phyloP scores from a whole-genome alignment of 371 early-diverging fungal genomes.

The Rhizopus sp. region DNA sequence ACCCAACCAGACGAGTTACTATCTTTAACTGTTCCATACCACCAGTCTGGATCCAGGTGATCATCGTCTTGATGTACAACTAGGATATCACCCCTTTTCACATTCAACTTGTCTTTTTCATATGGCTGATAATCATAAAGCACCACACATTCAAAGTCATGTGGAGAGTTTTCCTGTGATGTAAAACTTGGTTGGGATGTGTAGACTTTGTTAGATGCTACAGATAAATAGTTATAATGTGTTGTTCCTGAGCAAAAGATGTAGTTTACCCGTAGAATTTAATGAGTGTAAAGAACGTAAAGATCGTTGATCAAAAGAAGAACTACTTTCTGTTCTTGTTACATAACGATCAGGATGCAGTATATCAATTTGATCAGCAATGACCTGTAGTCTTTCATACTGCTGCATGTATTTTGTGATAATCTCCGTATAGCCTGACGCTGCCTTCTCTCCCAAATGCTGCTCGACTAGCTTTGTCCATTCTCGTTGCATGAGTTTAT shows the following conservation, averaged over 20 bases:
- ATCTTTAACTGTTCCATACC: constrained; percentile 26
- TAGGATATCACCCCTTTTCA: constrained; percentile 24
- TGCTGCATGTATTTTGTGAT: constrained; percentile 5
- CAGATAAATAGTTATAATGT: background rate
- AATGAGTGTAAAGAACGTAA: background rate
- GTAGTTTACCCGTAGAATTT: background rate
- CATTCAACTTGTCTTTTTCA: constrained; percentile 24
- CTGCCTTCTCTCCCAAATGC: constrained; percentile 17
- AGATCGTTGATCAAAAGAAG: constrained; percentile 1
- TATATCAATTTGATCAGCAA: constrained; percentile 17
- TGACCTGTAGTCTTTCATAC: constrained; percentile 14
- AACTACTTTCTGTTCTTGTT: constrained; percentile 1
- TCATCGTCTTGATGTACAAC: constrained; percentile 25
- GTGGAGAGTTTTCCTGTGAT: background rate
- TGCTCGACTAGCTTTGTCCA: constrained; percentile 35
- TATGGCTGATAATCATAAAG: constrained; percentile 25
- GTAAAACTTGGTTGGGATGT: background rate
- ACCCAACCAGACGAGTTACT: constrained; percentile 26
- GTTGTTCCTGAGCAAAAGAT: background rate
- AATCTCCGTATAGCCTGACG: constrained; percentile 13
- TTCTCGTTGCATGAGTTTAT: constrained; percentile 41
- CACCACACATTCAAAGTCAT: constrained; percentile 23
- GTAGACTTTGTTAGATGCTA: background rate
- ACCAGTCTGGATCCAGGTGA: constrained; percentile 25
- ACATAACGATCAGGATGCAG: constrained; percentile 10